phyloP scores from a whole-genome alignment of 768 basidiomycete genomes.

The Vararia minispora region DNA sequence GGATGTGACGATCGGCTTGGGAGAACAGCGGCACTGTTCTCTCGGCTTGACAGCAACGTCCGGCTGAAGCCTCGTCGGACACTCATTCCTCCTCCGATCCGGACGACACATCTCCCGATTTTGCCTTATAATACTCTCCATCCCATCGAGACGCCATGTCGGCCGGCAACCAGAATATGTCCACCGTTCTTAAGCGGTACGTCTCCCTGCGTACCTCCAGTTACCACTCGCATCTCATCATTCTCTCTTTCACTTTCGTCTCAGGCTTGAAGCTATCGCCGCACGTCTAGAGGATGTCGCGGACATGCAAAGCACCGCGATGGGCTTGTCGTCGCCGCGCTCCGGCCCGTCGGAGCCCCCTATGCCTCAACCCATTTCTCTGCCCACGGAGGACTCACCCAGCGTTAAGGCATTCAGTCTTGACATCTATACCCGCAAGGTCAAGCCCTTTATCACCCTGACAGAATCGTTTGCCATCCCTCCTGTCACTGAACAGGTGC shows the following conservation, averaged over 20 bases:
- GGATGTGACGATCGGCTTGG: background rate
- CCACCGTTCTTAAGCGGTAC: slow-evolving; percentile 14
- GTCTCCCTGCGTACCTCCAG: background rate
- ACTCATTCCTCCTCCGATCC: too few relatives aligned
- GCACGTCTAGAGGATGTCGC: slow-evolving; percentile 90
- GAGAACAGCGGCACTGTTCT: background rate
- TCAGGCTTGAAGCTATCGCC: slow-evolving; percentile 87
- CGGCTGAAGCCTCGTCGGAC: too few relatives aligned
- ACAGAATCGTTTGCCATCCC: slow-evolving; percentile 60
- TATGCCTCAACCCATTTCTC: slow-evolving; percentile 20
- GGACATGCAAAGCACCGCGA: slow-evolving; percentile 25
- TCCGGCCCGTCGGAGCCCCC: slow-evolving; percentile 20
- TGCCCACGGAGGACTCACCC: slow-evolving; percentile 35
- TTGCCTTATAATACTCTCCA: too few relatives aligned
- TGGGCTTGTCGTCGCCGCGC: slow-evolving; percentile 15
- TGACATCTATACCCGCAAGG: slow-evolving; percentile 55
- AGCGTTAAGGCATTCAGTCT: slow-evolving; percentile 68
- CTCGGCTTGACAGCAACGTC: too few relatives aligned
- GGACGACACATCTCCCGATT: too few relatives aligned
- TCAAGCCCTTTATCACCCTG: slow-evolving; percentile 65
- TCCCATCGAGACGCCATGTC: too few relatives aligned
- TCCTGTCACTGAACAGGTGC: slow-evolving; percentile 70
- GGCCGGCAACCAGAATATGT: slow-evolving; percentile 10
- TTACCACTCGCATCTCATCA: background rate
- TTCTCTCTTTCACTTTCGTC: background rate